These are phyloP conservation scores for Taphrina wiesneri DNA, from an alignment of 1,139 yeast genomes.

Conservation along the genomic window DNA sequence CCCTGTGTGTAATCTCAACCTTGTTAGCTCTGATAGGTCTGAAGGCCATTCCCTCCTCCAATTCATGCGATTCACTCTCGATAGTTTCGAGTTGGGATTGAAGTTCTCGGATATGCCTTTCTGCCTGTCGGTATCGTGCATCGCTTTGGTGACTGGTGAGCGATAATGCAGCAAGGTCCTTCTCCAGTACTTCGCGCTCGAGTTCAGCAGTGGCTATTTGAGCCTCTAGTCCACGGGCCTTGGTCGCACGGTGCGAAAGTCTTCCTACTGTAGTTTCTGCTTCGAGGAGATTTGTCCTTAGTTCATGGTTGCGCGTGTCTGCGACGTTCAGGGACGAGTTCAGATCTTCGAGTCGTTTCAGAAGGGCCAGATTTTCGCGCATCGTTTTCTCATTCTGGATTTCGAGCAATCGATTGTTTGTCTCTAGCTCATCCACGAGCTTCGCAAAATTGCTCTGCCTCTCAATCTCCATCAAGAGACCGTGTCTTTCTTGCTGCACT, in stretches of 20 bases:
- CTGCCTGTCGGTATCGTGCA: constrained; percentile 9
- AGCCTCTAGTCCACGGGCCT: constrained; percentile 12
- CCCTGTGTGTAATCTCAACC: neutral
- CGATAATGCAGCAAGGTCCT: constrained; percentile 2
- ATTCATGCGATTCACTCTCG: neutral
- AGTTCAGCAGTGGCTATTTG: constrained; percentile 14
- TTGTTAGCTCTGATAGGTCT: neutral
- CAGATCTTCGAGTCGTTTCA: constrained; percentile 20
- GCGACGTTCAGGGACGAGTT: constrained; percentile 11
- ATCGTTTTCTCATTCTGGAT: constrained; percentile 7
- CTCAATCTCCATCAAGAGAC: constrained; percentile 13
- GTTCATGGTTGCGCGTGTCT: constrained; percentile 16
- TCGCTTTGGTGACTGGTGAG: neutral
- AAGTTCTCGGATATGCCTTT: constrained; percentile 7
- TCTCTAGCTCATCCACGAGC: constrained; percentile 19
- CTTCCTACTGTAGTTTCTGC: constrained; percentile 5
- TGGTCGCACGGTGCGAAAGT: neutral
- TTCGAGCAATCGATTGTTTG: constrained; percentile 19
- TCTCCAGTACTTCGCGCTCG: constrained; percentile 19
- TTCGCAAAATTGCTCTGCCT: constrained; percentile 8
- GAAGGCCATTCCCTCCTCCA: neutral
- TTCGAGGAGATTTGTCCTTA: constrained; percentile 1
- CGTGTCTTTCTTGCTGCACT: constrained; percentile 1
- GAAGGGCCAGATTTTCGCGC: constrained; percentile 17
- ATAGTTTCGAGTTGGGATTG: neutral